Conservation (phyloP, 2,329 filamentous ascomycete genomes). For the Thielaviopsis populi region DNA sequence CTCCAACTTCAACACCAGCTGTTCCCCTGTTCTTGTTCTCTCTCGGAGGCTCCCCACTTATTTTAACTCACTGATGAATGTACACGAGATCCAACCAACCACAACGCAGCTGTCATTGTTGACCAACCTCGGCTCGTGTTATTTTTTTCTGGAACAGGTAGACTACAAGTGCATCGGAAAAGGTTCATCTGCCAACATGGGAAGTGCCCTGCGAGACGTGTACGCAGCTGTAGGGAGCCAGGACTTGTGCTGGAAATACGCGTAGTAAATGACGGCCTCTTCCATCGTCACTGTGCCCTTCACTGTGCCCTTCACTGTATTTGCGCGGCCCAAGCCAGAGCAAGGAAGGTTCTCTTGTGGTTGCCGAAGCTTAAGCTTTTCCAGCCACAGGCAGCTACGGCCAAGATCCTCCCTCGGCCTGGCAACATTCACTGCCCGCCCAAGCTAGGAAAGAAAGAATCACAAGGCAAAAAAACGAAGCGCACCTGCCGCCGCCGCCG, state of each 20-base stretch:
- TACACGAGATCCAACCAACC: slow-evolving; percentile 5
- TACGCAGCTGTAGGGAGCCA: background rate
- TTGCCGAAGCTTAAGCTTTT: background rate
- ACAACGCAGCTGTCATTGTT: slow-evolving; percentile 6
- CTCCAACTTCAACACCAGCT: background rate
- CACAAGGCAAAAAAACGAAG: slow-evolving; percentile 1
- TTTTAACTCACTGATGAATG: background rate
- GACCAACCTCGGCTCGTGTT: slow-evolving; percentile 15
- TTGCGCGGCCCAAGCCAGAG: too few relatives aligned
- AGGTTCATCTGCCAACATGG: background rate
- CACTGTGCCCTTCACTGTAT: too few relatives aligned
- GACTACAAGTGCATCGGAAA: background rate
- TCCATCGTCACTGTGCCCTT: too few relatives aligned
- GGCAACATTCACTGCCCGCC: background rate
- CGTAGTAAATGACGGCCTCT: background rate
- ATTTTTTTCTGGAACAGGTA: background rate
- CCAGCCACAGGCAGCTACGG: background rate
- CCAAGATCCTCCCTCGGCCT: slow-evolving; percentile 4
- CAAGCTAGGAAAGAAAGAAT: background rate
- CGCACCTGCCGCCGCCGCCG: background rate
- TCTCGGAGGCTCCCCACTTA: background rate
- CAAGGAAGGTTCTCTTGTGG: background rate
- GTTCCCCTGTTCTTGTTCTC: background rate
- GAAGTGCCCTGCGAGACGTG: background rate
- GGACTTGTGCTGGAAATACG: background rate